These are phyloP conservation scores for Ogataea haglerorum DNA, from an alignment of 805 yeast species.

Conservation along the genomic window DNA sequence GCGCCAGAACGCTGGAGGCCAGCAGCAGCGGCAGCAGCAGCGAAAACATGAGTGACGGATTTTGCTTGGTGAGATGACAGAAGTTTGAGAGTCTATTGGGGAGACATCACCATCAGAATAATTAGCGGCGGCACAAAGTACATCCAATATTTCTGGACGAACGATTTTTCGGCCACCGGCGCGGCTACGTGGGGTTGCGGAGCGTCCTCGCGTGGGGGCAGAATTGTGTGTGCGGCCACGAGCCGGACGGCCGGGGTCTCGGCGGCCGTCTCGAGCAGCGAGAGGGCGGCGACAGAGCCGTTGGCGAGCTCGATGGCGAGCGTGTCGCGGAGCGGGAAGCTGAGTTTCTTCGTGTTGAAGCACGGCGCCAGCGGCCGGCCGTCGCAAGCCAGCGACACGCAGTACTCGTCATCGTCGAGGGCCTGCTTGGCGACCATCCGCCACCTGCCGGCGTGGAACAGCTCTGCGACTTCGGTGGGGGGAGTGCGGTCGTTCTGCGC, in stretches of 20 bases:
- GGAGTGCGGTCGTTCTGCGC: not conserved
- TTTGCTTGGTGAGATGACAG: not conserved
- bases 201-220: slow-evolving; percentile 15
- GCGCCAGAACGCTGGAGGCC: slow-evolving; percentile 14
- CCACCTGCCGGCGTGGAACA: not conserved
- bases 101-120: slow-evolving; percentile 31
- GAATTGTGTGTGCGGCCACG: slow-evolving; percentile 4
- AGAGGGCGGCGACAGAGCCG: slow-evolving; percentile 12
- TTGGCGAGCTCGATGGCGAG: slow-evolving; percentile 11
- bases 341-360: slow-evolving; percentile 23
- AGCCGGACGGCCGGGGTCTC: slow-evolving; percentile 8
- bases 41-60: not conserved
- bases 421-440: not conserved
- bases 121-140: slow-evolving; percentile 51
- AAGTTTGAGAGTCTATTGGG: slow-evolving; percentile 9
- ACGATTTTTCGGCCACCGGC: slow-evolving; percentile 35
- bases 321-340: slow-evolving; percentile 20
- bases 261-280: slow-evolving; percentile 10
- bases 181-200: slow-evolving; percentile 7
- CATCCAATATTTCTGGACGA: slow-evolving; percentile 62
- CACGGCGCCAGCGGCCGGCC: slow-evolving; percentile 12
- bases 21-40: not conserved
- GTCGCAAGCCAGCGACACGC: slow-evolving; percentile 15
- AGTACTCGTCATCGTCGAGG: slow-evolving; percentile 12
- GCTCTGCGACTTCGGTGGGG: slow-evolving; percentile 2